Evolutionary conservation across 164 flowering plant species (phyloP), one percentile per base, ranked within the genome.

Genomic region (Chimonanthus praecox): DNA sequence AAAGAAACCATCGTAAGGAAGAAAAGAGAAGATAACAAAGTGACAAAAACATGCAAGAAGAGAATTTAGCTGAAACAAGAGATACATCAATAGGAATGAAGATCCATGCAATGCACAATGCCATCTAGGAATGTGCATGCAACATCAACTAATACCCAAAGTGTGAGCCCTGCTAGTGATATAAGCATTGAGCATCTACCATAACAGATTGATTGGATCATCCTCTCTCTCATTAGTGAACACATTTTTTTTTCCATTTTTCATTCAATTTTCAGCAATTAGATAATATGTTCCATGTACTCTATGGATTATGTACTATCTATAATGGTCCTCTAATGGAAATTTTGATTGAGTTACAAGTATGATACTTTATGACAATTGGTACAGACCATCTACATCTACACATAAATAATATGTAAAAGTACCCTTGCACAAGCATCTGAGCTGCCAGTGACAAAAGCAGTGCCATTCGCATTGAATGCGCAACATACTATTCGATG

Each of bases 401-500:
- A 33, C 33, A 33, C 33, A 33, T 33, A 33, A 33, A 54, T 18
- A 63, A 18, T 63, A 63, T 21, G 21, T 54, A 6, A n/a, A 58
- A 65, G 47, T 90, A 96, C 99, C 97, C 99, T 89, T 21, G 99
- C 99, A 74, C 78, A 89, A 79, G 88, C 88, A 76, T 96, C 99
- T 51, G 99, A 96, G 85, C 99, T 94, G 58, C 99, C 99, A 70
- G 99, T 94, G 71, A 96, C 99, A 88, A 96, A 96, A 75, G 91
- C 90, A 71, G 97, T 90, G 80, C 99, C 99, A 83, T 79, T 90
- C 65, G 98, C 95, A 87, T 96, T 96, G 84, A 78, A 96, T 46
- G 97, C 88, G 80, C 99, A 96, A 66, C 99, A 96, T 48, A 92
- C 76, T 50, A 96, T 90, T 77, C 90, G 97, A 82, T 86, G 91